Evolutionary conservation across 108 stramenopile species (phyloP).

Genomic region (Aureococcus anophagefferens): DNA sequence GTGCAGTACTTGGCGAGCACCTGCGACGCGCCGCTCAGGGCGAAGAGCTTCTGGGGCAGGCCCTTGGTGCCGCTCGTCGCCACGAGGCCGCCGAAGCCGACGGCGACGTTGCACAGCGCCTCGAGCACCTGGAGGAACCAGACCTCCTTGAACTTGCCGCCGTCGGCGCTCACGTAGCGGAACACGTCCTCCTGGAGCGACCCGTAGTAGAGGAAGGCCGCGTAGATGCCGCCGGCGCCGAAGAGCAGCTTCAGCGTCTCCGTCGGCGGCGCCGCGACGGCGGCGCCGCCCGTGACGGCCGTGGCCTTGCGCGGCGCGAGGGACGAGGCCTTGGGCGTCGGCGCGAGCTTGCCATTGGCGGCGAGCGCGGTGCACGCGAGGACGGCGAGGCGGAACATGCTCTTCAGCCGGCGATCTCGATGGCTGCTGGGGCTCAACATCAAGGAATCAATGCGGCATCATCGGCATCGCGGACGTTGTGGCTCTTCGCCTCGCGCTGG

Average conservation of each 20-base stretch:
- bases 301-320: too few relatives aligned
- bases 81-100: conserved; percentile 22
- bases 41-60: conserved; percentile 40
- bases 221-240: conserved; percentile 65
- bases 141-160: conserved; percentile 47
- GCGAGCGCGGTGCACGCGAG: too few relatives aligned
- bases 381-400: too few relatives aligned
- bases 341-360: too few relatives aligned
- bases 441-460: too few relatives aligned
- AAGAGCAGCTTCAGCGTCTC: conserved; percentile 42
- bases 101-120: conserved; percentile 50
- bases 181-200: conserved; percentile 75
- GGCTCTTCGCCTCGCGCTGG: too few relatives aligned
- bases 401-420: too few relatives aligned
- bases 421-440: too few relatives aligned
- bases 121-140: conserved; percentile 59
- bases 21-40: conserved; percentile 37
- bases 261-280: neutral
- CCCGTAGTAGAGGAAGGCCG: conserved; percentile 67
- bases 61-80: neutral
- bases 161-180: conserved; percentile 46
- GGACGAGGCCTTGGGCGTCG: too few relatives aligned
- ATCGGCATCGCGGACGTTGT: too few relatives aligned
- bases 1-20: conserved; percentile 60
- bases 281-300: too few relatives aligned